Percentiles rank a stretch among this genome's conserved stretches.
These are phyloP conservation scores for Coffea humblotiana DNA, from an alignment of 305 asterid species.

Conservation along the genomic window DNA sequence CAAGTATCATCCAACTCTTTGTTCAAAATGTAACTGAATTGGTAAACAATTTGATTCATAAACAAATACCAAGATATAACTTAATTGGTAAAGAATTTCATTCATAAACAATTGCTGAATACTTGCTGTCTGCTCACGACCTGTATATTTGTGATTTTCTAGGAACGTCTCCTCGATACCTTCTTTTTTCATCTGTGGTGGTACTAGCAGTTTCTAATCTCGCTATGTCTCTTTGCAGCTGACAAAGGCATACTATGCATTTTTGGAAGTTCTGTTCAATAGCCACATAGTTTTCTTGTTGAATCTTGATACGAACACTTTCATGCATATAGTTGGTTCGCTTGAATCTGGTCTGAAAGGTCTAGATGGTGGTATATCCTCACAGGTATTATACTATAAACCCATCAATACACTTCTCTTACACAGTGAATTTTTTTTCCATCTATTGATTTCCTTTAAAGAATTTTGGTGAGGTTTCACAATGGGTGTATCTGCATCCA, in stretches of 20 bases:
- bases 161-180: background rate
- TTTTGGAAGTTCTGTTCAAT: conserved; percentile 85
- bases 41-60: too few relatives aligned
- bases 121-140: background rate
- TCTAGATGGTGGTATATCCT: conserved; percentile 78
- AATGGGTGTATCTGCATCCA: background rate
- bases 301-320: conserved; percentile 78
- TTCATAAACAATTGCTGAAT: background rate
- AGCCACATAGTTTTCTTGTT: conserved; percentile 70
- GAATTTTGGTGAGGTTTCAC: background rate
- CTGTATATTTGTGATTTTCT: background rate
- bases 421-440: background rate
- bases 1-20: background rate
- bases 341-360: conserved; percentile 96
- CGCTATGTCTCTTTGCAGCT: conserved; percentile 48
- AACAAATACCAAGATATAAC: background rate
- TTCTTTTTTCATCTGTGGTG: background rate
- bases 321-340: conserved; percentile 87
- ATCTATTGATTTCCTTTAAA: background rate
- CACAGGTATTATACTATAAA: conserved; percentile 56
- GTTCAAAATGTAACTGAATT: background rate
- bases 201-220: background rate
- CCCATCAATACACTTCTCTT: background rate
- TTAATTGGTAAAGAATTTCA: too few relatives aligned
- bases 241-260: conserved; percentile 85